phyloP scores from a whole-genome alignment of 2,329 filamentous ascomycete species.

The Elsinoe fawcettii region DNA sequence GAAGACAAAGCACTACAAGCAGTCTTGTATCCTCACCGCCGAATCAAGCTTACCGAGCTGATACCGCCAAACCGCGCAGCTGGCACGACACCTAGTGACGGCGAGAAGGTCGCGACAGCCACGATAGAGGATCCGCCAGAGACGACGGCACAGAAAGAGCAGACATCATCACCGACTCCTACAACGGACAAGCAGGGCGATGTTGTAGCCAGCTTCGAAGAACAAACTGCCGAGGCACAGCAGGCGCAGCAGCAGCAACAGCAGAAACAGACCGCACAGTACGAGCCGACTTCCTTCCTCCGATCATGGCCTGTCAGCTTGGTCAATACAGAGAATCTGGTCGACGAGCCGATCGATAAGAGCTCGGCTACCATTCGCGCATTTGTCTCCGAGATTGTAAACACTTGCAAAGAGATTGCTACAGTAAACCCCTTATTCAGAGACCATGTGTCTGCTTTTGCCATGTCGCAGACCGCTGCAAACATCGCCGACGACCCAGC shows the following conservation, averaged over 20 bases:
- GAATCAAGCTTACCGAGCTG: slow-evolving; percentile 81
- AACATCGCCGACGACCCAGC: slow-evolving; percentile 93
- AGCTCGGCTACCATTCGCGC: slow-evolving; percentile 84
- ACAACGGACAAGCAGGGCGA: slow-evolving; percentile 74
- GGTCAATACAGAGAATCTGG: slow-evolving; percentile 89
- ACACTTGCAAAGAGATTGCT: slow-evolving; percentile 96
- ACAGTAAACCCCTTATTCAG: slow-evolving; percentile 90
- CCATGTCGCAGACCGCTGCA: slow-evolving; percentile 86
- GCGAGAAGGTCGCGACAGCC: slow-evolving; percentile 35
- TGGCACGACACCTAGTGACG: slow-evolving; percentile 41
- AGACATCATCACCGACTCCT: slow-evolving; percentile 33
- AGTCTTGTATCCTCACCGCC: slow-evolving; percentile 89
- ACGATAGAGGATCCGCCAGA: slow-evolving; percentile 17
- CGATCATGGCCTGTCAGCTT: slow-evolving; percentile 87
- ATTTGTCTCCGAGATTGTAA: slow-evolving; percentile 94
- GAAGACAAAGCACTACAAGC: slow-evolving; percentile 76
- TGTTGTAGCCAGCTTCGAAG: slow-evolving; percentile 94
- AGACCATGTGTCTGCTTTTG: slow-evolving; percentile 95
- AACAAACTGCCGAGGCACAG: slow-evolving; percentile 53
- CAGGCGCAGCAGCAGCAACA: slow-evolving; percentile 37
- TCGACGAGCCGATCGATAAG: slow-evolving; percentile 81
- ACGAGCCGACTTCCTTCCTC: slow-evolving; percentile 85
- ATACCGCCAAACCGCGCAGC: slow-evolving; percentile 57
- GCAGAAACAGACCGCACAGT: slow-evolving; percentile 45
- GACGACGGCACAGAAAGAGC: slow-evolving; percentile 33